These are phyloP conservation scores for Hysterangium stoloniferum DNA, from an alignment of 768 basidiomycete genomes.

Conservation along the genomic window DNA sequence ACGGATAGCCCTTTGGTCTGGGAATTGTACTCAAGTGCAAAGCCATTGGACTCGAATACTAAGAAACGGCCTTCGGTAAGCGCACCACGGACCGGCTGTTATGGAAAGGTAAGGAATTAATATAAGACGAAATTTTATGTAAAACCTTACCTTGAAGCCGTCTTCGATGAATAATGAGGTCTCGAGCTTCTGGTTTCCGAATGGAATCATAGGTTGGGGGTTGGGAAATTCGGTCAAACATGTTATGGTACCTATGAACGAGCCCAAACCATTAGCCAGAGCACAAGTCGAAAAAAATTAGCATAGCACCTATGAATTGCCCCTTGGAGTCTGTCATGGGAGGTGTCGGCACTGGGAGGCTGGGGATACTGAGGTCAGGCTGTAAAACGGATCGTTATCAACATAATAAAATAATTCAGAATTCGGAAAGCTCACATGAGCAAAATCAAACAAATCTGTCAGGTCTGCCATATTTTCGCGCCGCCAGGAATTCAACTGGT, in stretches of 20 bases:
- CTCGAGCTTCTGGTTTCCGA: conserved; percentile 8
- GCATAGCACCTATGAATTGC: conserved; percentile 6
- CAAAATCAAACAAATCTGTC: conserved; percentile 15
- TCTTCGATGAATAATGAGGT: conserved; percentile 10
- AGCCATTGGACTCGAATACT: conserved; percentile 10
- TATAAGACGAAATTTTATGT: neutral
- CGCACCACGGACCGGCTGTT: conserved; percentile 12
- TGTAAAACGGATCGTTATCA: neutral
- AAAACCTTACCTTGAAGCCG: conserved; percentile 12
- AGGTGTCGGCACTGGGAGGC: conserved; percentile 4
- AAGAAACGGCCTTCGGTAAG: conserved; percentile 16
- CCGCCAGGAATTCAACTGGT: conserved; percentile 12
- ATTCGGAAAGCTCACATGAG: conserved; percentile 1
- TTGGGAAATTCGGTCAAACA: conserved; percentile 3
- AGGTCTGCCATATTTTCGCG: conserved; percentile 16
- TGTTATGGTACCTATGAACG: neutral
- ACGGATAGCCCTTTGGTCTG: neutral
- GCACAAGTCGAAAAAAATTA: neutral
- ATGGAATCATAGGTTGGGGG: conserved; percentile 11
- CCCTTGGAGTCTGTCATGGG: conserved; percentile 7
- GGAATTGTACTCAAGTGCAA: conserved; percentile 7
- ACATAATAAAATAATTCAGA: neutral
- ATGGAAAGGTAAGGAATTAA: neutral
- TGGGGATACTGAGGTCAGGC: conserved; percentile 7
- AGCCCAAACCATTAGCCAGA: neutral